Evolutionary conservation across 208 protist genomes (phyloP), one percentile per base, ranked within the genome.

Genomic region (Leishmania mexicana): DNA sequence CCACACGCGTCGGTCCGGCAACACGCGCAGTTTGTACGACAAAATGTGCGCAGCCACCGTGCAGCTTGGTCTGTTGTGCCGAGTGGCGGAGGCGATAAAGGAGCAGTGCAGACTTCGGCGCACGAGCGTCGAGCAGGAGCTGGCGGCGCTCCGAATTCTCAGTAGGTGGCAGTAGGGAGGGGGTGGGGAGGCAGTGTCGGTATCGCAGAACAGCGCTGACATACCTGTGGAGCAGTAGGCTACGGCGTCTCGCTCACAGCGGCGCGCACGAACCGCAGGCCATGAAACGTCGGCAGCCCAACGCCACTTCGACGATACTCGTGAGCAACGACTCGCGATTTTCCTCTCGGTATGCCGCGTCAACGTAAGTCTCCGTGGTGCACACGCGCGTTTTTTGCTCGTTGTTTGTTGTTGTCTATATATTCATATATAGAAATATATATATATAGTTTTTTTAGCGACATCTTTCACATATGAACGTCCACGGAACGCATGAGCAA

Each of bases 1-100:
- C 15, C 86, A 88, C 78, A 93, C 90, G 2, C 87, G 91, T 1
- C 87, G 89, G 57, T 87, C 85, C 13, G 91, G 88, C 35, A 92
- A 93, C 84, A 92, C 87, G 2, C 78, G 80, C 42, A 84, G 88
- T 58, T 82, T 95, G 17, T 91, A 89, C 51, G 83, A 89, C 76
- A 89, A 91, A 64, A 90, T 94, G 86, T 78, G 83, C 10, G 49
- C 62, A 24, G 82, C 88, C 7, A 57, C 77, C 1, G 82, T 87
- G n/a, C 87, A 91, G 80, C 74, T 93, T 10, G 80, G 84, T 11
- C 24, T 90, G 28, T 76, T 93, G 40, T 81, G 85, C 62, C 85
- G 79, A 38, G 35, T 92, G 0, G 76, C 81, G 2, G 81, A 88
- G 47, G 54, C 83, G 5, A 67, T 93, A 47, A 79, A 84, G 75